Conservation (phyloP, 108 stramenopile genomes). For the Cyclotella choctawhatcheeana region DNA sequence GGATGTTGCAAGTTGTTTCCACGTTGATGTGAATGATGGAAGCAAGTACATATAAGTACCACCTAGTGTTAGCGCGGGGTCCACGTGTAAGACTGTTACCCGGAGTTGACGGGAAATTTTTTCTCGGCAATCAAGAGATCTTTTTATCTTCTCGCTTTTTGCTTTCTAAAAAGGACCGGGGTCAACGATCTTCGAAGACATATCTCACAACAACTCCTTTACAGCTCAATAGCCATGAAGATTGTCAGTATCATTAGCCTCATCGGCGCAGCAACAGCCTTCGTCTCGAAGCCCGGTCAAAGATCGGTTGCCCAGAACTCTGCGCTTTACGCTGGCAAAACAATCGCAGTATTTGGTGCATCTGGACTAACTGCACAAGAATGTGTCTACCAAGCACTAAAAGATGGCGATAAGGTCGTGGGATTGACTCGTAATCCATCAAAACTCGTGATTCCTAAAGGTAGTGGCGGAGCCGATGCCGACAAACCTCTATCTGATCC, state of each 20-base stretch:
- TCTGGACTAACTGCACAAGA: conserved; percentile 88
- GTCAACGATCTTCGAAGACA: too few species aligned
- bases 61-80: not conserved
- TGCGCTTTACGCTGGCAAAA: conserved; percentile 29
- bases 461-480: conserved; percentile 81
- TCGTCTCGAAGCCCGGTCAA: conserved; percentile 16
- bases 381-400: conserved; percentile 88
- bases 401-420: conserved; percentile 85
- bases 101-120: not conserved
- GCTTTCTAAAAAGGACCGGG: not conserved
- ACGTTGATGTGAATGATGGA: not conserved
- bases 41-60: not conserved
- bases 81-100: conserved; percentile 2
- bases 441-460: conserved; percentile 81
- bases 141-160: conserved; percentile 10
- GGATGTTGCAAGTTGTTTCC: too few species aligned
- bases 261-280: conserved; percentile 35
- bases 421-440: conserved; percentile 87
- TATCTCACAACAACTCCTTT: not conserved
- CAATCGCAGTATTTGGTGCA: conserved; percentile 91
- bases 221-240: conserved; percentile 28
- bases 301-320: not conserved
- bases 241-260: conserved; percentile 23
- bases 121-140: not conserved
- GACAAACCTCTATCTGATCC: conserved; percentile 67